A percentile compares a stretch with the other conserved stretches of the same genome.
Evolutionary conservation across 2,329 filamentous ascomycete genomes (phyloP).

Genomic region (Colletotrichum tropicicola): DNA sequence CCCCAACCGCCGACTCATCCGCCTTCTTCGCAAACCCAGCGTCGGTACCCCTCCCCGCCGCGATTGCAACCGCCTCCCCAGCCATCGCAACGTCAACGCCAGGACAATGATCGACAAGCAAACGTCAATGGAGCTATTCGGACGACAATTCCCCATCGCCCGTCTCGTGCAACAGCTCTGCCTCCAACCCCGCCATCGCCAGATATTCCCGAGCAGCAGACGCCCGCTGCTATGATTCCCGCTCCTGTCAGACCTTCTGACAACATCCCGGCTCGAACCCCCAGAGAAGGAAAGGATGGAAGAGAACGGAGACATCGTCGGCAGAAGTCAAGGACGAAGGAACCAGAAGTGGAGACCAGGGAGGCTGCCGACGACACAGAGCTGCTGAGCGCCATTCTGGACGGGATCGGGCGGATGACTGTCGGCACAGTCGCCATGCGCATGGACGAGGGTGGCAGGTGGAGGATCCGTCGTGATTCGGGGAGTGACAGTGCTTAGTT

Average conservation of each 20-base stretch:
- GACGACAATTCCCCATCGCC: not conserved
- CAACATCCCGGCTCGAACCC: not conserved
- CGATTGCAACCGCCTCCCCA: not conserved
- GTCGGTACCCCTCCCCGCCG: not conserved
- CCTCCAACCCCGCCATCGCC: not conserved
- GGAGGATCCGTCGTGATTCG: conserved; percentile 43
- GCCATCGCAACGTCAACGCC: not conserved
- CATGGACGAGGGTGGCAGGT: conserved; percentile 48
- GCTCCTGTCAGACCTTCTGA: no score
- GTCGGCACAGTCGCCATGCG: conserved; percentile 41
- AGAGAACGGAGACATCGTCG: not conserved
- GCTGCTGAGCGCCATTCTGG: conserved; percentile 44
- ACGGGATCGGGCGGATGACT: conserved; percentile 44
- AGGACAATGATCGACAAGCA: not conserved
- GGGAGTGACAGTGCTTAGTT: not conserved
- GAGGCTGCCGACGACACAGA: conserved; percentile 37
- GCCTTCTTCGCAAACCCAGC: not conserved
- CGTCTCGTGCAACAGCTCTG: not conserved
- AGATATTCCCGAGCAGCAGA: not conserved
- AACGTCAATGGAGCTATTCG: not conserved
- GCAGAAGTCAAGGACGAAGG: not conserved
- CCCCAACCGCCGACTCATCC: not conserved
- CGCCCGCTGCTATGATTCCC: not conserved
- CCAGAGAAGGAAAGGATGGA: not conserved
- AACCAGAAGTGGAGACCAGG: not conserved